Conservation (phyloP, 2,329 filamentous ascomycete genomes). For the Xylaria sp. region DNA sequence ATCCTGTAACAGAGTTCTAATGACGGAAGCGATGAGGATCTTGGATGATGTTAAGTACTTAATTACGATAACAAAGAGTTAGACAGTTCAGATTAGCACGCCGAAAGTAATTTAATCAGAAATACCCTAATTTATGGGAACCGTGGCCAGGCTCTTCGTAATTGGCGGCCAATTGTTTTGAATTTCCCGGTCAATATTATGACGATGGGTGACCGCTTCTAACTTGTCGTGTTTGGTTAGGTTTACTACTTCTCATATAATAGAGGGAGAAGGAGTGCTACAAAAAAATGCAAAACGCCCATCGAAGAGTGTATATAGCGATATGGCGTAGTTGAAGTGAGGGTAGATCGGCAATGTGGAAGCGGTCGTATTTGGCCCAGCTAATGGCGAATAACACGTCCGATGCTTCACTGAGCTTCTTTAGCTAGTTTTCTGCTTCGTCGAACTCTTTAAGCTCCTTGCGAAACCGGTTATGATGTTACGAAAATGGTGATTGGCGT, state of each 20-base stretch:
- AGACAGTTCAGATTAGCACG: no score
- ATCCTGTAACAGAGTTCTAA: no score
- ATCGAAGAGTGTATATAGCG: constrained; percentile 53
- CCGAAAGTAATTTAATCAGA: no score
- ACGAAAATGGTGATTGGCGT: constrained; percentile 48
- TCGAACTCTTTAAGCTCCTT: constrained; percentile 53
- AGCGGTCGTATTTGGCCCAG: constrained; percentile 45
- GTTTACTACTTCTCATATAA: constrained; percentile 57
- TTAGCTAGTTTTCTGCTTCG: constrained; percentile 43
- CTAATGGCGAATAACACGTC: constrained; percentile 56
- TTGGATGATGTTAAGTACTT: no score
- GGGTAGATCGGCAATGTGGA: constrained; percentile 47
- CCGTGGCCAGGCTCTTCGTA: constrained; percentile 23
- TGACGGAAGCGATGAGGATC: no score
- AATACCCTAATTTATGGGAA: constrained; percentile 14
- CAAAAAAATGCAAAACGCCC: constrained; percentile 52
- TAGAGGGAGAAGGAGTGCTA: constrained; percentile 35
- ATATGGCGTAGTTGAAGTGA: constrained; percentile 40
- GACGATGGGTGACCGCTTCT: constrained; percentile 50
- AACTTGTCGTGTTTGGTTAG: constrained; percentile 53
- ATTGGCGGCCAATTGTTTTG: constrained; percentile 40
- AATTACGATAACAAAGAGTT: no score
- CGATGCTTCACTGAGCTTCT: constrained; percentile 56
- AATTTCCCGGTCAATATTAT: constrained; percentile 52
- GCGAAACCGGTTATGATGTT: constrained; percentile 53